These are phyloP conservation scores for Sedum album DNA, from an alignment of 164 flowering plant species.

Conservation along the genomic window DNA sequence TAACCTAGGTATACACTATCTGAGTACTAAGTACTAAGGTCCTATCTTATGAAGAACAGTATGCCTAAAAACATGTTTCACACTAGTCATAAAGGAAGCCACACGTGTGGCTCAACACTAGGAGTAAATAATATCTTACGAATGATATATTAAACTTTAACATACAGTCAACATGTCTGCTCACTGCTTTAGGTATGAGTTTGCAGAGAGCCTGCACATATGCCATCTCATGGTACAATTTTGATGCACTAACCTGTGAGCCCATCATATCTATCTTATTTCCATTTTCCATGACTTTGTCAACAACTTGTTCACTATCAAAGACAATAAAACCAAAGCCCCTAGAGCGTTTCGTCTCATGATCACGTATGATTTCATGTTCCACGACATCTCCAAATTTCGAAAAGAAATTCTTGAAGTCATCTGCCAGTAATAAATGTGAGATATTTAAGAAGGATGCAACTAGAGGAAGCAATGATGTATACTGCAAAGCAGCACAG, in stretches of 20 bases:
- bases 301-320: slow-evolving; percentile 79
- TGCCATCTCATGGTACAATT: slow-evolving; percentile 6
- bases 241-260: slow-evolving; percentile 57
- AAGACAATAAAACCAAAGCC: slow-evolving; percentile 89
- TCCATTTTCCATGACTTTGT: slow-evolving; percentile 58
- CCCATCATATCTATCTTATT: slow-evolving; percentile 90
- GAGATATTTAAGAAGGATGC: background rate
- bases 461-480: background rate
- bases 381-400: slow-evolving; percentile 77
- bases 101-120: background rate
- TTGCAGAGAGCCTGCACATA: background rate
- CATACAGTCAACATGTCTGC: background rate
- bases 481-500: background rate
- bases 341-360: slow-evolving; percentile 72
- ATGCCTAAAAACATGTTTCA: background rate
- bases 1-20: slow-evolving; percentile 43
- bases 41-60: slow-evolving; percentile 5
- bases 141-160: background rate
- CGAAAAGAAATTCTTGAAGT: slow-evolving; percentile 69
- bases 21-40: background rate
- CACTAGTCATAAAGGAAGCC: background rate
- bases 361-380: slow-evolving; percentile 83
- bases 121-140: background rate
- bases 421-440: slow-evolving; percentile 35
- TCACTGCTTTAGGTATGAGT: background rate